Percentiles rank a stretch among this genome's conserved stretches.
phyloP scores from a whole-genome alignment of 139 green algal genomes.

The Tetradesmus lagerheimii region DNA sequence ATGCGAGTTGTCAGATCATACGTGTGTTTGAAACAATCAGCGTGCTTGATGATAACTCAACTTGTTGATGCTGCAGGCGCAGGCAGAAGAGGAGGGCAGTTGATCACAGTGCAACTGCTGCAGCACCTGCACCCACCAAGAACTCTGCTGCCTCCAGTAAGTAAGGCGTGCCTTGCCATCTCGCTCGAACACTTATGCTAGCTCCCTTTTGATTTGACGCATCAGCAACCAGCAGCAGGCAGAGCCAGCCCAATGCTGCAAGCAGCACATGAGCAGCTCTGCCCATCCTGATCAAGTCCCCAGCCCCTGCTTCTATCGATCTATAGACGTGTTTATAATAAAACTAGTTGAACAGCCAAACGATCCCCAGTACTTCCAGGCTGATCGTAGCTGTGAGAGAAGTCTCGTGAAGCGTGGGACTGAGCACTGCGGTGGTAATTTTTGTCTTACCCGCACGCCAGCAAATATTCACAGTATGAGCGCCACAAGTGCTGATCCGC shows the following conservation, averaged over 20 bases:
- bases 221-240: neutral
- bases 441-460: no score
- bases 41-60: neutral
- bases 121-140: conserved; percentile 60
- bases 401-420: neutral
- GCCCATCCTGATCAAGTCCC: neutral
- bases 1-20: neutral
- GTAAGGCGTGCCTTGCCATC: conserved; percentile 73
- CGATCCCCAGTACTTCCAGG: no score
- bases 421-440: no score
- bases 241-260: neutral
- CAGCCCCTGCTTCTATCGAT: no score
- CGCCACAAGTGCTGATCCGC: neutral
- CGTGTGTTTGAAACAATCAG: neutral
- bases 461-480: no score
- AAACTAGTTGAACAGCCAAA: no score
- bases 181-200: conserved; percentile 65
- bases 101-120: conserved; percentile 6
- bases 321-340: no score
- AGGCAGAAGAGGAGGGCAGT: neutral
- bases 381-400: neutral
- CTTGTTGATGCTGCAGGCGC: neutral
- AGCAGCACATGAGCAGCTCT: neutral
- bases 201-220: conserved; percentile 55
- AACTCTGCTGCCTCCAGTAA: conserved; percentile 84